Evolutionary conservation across 495 filamentous ascomycete species (phyloP).

Genomic region (Trichoderma reesei): DNA sequence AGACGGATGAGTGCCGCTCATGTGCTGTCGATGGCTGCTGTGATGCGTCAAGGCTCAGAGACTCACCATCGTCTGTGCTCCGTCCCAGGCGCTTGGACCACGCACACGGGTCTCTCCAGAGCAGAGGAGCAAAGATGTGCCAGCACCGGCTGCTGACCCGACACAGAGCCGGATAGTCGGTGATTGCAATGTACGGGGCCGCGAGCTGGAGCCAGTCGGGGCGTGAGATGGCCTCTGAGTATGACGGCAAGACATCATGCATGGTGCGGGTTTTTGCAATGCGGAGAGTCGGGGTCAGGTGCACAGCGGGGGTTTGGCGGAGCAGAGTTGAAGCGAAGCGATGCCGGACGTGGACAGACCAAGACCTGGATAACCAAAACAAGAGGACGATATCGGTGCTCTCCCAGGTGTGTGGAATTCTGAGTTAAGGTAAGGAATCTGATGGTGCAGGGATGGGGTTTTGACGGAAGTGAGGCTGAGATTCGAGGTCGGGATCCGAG

Average conservation of each 20-base stretch:
- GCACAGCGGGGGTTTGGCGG: too few relatives aligned
- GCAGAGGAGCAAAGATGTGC: conserved; percentile 31
- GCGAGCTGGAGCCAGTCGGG: conserved; percentile 37
- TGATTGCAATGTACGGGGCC: conserved; percentile 24
- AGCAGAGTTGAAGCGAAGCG: too few relatives aligned
- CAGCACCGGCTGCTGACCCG: conserved; percentile 33
- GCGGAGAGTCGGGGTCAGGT: background rate
- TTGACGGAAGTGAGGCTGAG: background rate
- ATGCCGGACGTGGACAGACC: too few relatives aligned
- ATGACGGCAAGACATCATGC: conserved; percentile 30
- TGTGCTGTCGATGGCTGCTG: background rate
- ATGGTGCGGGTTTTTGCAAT: background rate
- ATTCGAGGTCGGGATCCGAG: background rate
- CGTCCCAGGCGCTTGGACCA: conserved; percentile 16
- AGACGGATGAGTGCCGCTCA: background rate
- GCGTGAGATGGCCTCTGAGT: conserved; percentile 28
- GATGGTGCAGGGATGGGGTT: too few relatives aligned
- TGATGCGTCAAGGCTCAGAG: background rate
- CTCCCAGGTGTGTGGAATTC: too few relatives aligned
- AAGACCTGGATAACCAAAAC: too few relatives aligned
- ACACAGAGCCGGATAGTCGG: conserved; percentile 31
- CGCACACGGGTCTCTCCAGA: conserved; percentile 36
- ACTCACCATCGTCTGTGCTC: conserved; percentile 29
- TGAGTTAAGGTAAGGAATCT: too few relatives aligned
- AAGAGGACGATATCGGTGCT: too few relatives aligned